Conservation (phyloP, 2,329 filamentous ascomycete genomes). For the Leptographium radiaticola region DNA sequence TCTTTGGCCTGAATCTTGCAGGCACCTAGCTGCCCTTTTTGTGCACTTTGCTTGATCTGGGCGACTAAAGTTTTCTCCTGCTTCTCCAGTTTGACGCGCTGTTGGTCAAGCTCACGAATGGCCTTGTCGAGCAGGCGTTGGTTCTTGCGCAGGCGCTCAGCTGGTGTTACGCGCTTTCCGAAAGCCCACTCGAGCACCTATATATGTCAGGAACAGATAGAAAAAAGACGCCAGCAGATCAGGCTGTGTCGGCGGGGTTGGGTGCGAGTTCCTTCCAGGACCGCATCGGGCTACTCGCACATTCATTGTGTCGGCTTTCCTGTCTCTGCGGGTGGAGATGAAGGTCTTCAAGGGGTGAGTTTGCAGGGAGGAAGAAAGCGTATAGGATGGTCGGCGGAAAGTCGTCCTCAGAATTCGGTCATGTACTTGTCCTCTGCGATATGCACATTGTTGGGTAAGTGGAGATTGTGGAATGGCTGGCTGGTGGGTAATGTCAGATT, state of each 20-base stretch:
- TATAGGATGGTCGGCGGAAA: neutral
- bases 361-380: neutral
- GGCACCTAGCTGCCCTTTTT: constrained; percentile 96
- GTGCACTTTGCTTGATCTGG: constrained; percentile 96
- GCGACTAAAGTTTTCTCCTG: constrained; percentile 94
- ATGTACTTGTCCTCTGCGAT: neutral
- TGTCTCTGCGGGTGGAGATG: neutral
- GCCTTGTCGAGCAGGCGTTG: constrained; percentile 96
- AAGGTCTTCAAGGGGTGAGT: too few species aligned
- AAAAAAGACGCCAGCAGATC: neutral
- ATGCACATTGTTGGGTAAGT: neutral
- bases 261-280: neutral
- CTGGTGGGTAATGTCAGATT: neutral
- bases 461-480: neutral
- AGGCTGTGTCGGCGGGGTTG: neutral
- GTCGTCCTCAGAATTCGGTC: neutral
- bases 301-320: neutral
- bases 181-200: constrained; percentile 98
- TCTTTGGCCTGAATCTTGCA: constrained; percentile 98
- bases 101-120: constrained; percentile 88
- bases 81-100: constrained; percentile 90
- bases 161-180: constrained; percentile 96
- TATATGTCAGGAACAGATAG: neutral
- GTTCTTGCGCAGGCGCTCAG: constrained; percentile 82
- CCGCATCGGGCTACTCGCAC: neutral